Conservation (phyloP, 805 yeast genomes). For the Suhomyces vadensis region DNA sequence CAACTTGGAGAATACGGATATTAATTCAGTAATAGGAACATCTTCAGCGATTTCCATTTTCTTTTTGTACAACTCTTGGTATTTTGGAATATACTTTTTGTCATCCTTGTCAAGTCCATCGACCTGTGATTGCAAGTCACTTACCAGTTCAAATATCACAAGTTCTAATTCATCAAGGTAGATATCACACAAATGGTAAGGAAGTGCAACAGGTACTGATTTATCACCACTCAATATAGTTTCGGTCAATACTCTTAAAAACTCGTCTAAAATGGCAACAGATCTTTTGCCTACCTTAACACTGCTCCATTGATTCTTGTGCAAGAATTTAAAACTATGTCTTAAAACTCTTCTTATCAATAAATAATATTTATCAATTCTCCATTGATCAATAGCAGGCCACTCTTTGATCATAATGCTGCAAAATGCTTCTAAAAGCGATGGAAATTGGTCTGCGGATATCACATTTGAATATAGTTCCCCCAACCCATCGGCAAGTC, state of each 20-base stretch:
- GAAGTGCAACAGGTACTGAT: constrained; percentile 69
- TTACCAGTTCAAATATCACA: constrained; percentile 51
- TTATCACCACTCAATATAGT: constrained; percentile 59
- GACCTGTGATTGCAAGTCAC: constrained; percentile 46
- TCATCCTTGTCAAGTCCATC: constrained; percentile 28
- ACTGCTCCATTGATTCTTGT: constrained; percentile 54
- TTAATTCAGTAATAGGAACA: constrained; percentile 55
- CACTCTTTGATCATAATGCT: constrained; percentile 74
- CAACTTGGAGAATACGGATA: constrained; percentile 62
- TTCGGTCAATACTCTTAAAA: constrained; percentile 41
- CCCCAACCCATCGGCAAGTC: constrained; percentile 74
- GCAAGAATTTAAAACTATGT: constrained; percentile 60
- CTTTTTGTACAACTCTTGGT: constrained; percentile 30
- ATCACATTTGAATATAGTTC: constrained; percentile 48
- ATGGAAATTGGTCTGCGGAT: constrained; percentile 42
- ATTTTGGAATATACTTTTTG: constrained; percentile 32
- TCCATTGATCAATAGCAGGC: constrained; percentile 78
- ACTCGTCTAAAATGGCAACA: constrained; percentile 42
- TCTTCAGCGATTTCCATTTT: constrained; percentile 35
- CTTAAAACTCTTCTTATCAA: constrained; percentile 75
- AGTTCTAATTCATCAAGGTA: constrained; percentile 81
- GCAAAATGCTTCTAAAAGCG: constrained; percentile 80
- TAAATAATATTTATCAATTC: constrained; percentile 84
- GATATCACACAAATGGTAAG: constrained; percentile 84
- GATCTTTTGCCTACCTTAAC: constrained; percentile 51